Evolutionary conservation across 2,329 filamentous ascomycete genomes (phyloP).

Genomic region (Phyllosticta ampelicida): DNA sequence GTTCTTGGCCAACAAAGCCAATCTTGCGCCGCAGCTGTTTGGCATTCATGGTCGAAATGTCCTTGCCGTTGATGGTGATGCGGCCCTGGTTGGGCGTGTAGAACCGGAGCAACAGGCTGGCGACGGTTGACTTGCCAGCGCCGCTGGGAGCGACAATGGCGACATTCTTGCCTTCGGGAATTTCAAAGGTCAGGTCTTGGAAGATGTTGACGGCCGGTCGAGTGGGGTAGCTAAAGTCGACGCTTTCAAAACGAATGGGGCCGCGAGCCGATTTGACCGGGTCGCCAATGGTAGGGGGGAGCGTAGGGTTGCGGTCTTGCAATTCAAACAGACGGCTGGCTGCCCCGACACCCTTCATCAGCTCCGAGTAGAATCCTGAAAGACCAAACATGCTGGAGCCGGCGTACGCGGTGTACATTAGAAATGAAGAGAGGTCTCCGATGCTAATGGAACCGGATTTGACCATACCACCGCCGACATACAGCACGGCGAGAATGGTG

Average conservation of each 20-base stretch:
- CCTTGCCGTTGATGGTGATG: constrained; percentile 74
- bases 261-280: constrained; percentile 77
- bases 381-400: constrained; percentile 85
- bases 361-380: constrained; percentile 91
- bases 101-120: constrained; percentile 81
- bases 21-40: constrained; percentile 89
- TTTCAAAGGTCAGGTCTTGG: constrained; percentile 76
- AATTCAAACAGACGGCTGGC: constrained; percentile 94
- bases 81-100: constrained; percentile 70
- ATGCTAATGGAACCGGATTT: constrained; percentile 76
- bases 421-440: constrained; percentile 87
- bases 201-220: constrained; percentile 88
- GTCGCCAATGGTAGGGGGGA: constrained; percentile 73
- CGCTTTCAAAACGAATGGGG: constrained; percentile 75
- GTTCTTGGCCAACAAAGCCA: constrained; percentile 90
- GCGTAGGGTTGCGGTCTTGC: constrained; percentile 77
- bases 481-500: constrained; percentile 83
- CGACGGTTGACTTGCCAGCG: constrained; percentile 92
- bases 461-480: constrained; percentile 85
- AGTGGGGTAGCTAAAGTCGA: constrained; percentile 87
- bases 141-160: constrained; percentile 94
- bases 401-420: constrained; percentile 93
- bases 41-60: constrained; percentile 78
- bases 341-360: constrained; percentile 98
- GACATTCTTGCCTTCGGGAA: constrained; percentile 86